Evolutionary conservation across 805 yeast species (phyloP).

Genomic region (Candida nitratophila): DNA sequence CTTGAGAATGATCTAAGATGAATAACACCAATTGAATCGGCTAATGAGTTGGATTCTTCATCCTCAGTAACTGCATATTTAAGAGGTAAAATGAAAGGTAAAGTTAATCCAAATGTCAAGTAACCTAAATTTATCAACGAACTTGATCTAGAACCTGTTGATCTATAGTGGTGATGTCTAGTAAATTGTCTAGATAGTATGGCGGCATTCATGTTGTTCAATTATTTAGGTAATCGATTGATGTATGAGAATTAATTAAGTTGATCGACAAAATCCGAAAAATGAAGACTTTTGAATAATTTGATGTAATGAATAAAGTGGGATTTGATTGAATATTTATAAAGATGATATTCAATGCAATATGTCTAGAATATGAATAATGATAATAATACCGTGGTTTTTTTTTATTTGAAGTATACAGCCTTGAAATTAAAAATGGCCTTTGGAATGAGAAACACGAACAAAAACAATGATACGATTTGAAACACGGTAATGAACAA

Average conservation of each 20-base stretch:
- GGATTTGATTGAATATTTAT: neutral
- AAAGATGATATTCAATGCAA: neutral
- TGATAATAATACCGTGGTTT: too few relatives aligned
- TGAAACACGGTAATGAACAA: too few relatives aligned
- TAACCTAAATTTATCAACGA: constrained; percentile 22
- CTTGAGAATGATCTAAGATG: constrained; percentile 1
- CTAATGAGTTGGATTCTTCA: neutral
- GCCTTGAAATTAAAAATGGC: too few relatives aligned
- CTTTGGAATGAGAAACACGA: too few relatives aligned
- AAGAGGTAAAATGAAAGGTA: constrained; percentile 28
- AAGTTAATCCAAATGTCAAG: constrained; percentile 25
- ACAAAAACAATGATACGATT: too few relatives aligned
- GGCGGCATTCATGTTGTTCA: neutral
- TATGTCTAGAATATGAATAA: too few relatives aligned
- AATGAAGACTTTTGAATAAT: neutral
- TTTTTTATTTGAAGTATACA: too few relatives aligned
- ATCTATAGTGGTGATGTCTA: neutral
- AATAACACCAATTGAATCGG: constrained; percentile 3
- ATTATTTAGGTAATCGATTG: neutral
- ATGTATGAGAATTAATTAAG: neutral
- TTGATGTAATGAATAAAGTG: neutral
- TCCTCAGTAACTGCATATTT: constrained; percentile 15
- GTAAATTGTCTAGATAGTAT: neutral
- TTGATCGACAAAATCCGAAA: neutral
- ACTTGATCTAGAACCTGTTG: constrained; percentile 6